Base-by-base conservation (phyloP, 331 rosid species). In the Cydonia oblonga region DNA sequence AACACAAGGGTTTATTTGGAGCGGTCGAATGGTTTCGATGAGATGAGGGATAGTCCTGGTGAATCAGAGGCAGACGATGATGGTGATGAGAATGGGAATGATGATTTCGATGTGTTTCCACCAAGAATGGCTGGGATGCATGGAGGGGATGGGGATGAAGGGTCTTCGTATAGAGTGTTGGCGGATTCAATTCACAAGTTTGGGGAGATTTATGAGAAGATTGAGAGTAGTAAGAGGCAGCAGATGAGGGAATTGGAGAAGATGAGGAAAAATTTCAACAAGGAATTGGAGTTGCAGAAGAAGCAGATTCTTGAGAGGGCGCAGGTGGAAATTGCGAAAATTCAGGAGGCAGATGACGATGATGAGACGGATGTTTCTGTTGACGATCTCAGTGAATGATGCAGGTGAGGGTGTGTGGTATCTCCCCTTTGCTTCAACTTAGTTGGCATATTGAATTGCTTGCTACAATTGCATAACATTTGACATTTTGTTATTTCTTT, bases 41-140 rank as follows among this genome's bases (percentile, higher is more conserved):
- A 93, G 88, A 91, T 91, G 96, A 86, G 91, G 77, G 97, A 95
- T 80, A 91, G 99, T 82, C 99, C 97, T 1, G 96, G 84, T 10
- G 91, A 91, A 80, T 81, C 89, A 3, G 96, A 89, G 73, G 75
- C 81, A 1, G 82, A 83, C 9, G 93, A 80, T 16, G 54, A 79
- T 9, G 93, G 79, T 16, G 54, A 79, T 9, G 92, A 84, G 42
- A 57, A 32, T 23, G 92, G 77, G 40, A 71, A 77, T 18, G 91
- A 60, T n/a, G 87, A 74, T 32, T 76, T 33, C 0, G 82, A 80
- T 32, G 91, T 64, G 49, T 66, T 61, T 63, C 79, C 77, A 2
- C 78, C 76, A 0, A 80, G 86, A 74, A 78, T 65, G 80, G 26
- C 54, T 0, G 54, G 18, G 12, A 79, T 51, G 25, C 10, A 12